Percentiles rank a stretch among this genome's conserved stretches.
Conservation (phyloP, 2,329 filamentous ascomycete genomes). For the Fusarium virguliforme region DNA sequence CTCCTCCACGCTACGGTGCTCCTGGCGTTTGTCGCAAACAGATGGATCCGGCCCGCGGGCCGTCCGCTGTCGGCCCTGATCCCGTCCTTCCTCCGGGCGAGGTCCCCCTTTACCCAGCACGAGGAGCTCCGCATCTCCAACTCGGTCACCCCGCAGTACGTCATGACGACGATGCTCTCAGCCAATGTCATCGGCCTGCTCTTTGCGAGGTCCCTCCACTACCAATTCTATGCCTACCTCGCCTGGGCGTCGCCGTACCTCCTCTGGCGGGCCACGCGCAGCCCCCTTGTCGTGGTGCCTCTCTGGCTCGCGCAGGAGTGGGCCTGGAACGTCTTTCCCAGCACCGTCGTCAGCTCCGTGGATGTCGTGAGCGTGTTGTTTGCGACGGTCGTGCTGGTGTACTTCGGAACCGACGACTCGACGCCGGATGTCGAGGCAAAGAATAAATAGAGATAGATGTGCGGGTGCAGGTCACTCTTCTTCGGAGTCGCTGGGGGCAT, state of each 20-base stretch:
- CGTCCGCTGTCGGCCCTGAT: constrained; percentile 71
- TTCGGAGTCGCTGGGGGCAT: constrained; percentile 89
- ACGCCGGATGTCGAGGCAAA: constrained; percentile 51
- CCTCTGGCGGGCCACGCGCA: constrained; percentile 82
- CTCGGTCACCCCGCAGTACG: constrained; percentile 78
- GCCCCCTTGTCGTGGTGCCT: constrained; percentile 76
- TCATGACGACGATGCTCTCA: constrained; percentile 82
- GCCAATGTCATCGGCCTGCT: constrained; percentile 86
- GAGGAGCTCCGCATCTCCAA: constrained; percentile 72
- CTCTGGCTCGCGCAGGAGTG: constrained; percentile 88
- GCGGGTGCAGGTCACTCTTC: constrained; percentile 60
- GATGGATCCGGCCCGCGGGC: constrained; percentile 81
- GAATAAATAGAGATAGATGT: constrained; percentile 52
- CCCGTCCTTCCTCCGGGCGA: constrained; percentile 59
- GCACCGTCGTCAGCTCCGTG: constrained; percentile 70
- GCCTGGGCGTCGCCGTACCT: constrained; percentile 91
- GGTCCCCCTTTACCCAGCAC: constrained; percentile 63
- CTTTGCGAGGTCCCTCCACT: constrained; percentile 90
- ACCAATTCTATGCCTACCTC: constrained; percentile 95
- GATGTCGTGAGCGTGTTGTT: constrained; percentile 81
- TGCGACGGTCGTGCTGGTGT: constrained; percentile 75
- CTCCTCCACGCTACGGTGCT: constrained; percentile 77
- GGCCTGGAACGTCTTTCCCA: constrained; percentile 97
- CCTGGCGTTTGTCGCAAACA: constrained; percentile 73
- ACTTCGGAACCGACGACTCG: constrained; percentile 69